These are phyloP conservation scores for Xylaria castorea DNA, from an alignment of 495 filamentous ascomycete genomes.

Conservation along the genomic window DNA sequence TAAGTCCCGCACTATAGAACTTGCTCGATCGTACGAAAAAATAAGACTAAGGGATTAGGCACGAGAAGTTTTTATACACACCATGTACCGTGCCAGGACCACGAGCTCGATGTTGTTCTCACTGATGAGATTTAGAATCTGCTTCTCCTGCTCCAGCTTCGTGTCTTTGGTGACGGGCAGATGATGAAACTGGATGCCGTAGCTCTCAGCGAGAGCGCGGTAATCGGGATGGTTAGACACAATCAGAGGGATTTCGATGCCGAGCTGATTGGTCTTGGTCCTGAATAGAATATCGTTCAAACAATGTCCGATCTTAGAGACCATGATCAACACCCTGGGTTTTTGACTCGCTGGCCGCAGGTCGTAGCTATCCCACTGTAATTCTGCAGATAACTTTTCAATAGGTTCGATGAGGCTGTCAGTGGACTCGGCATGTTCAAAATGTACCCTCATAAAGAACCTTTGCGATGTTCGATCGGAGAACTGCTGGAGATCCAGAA, in stretches of 20 bases:
- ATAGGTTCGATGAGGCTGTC: conserved; percentile 59
- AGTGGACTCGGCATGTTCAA: conserved; percentile 57
- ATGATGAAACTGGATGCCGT: conserved; percentile 75
- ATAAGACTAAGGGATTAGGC: no score
- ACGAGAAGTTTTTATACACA: no score
- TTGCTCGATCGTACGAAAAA: no score
- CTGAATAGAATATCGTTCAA: conserved; percentile 82
- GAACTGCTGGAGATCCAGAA: conserved; percentile 77
- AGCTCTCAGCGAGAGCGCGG: conserved; percentile 67
- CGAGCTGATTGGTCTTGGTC: conserved; percentile 65
- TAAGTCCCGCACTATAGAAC: no score
- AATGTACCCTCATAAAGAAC: conserved; percentile 83
- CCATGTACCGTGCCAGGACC: conserved; percentile 78
- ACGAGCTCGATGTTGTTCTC: conserved; percentile 72
- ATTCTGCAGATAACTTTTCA: conserved; percentile 58
- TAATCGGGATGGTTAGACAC: conserved; percentile 80
- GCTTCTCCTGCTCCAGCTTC: conserved; percentile 69
- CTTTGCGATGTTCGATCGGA: conserved; percentile 67
- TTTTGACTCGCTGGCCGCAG: conserved; percentile 67
- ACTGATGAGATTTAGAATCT: conserved; percentile 68
- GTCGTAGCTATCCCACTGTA: conserved; percentile 65
- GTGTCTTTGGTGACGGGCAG: conserved; percentile 74
- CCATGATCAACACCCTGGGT: conserved; percentile 77
- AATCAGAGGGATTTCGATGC: conserved; percentile 71
- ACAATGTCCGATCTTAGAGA: conserved; percentile 81